Evolutionary conservation across 1,284 basidiomycete species (phyloP).

Genomic region (Ganoderma boninense): DNA sequence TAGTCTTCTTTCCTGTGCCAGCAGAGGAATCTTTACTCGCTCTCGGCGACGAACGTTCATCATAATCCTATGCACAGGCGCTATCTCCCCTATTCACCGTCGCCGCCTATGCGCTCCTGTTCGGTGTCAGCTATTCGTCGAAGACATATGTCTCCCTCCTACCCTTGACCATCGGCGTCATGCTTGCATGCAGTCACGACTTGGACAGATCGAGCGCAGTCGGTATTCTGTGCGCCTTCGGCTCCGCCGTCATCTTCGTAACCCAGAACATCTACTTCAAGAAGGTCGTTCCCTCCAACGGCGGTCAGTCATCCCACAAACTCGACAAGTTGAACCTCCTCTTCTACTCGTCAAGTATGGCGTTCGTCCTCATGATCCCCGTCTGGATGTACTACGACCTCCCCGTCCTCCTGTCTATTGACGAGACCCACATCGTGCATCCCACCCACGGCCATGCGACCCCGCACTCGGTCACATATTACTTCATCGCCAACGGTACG

Average conservation of each 20-base stretch:
- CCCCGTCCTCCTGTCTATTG: slow-evolving; percentile 62
- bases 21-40: background rate
- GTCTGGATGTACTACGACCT: slow-evolving; percentile 92
- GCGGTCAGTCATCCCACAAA: slow-evolving; percentile 67
- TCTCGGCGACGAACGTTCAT: background rate
- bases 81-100: slow-evolving; percentile 98
- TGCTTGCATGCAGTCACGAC: slow-evolving; percentile 97
- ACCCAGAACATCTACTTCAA: slow-evolving; percentile 99
- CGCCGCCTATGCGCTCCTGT: slow-evolving; percentile 91
- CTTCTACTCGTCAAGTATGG: slow-evolving; percentile 94
- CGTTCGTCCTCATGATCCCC: slow-evolving; percentile 94
- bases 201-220: slow-evolving; percentile 85
- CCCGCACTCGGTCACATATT: slow-evolving; percentile 70
- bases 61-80: slow-evolving; percentile 62
- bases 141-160: slow-evolving; percentile 95
- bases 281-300: slow-evolving; percentile 88
- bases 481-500: slow-evolving; percentile 92
- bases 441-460: slow-evolving; percentile 50
- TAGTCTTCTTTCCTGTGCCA: slow-evolving; percentile 34
- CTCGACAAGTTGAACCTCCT: slow-evolving; percentile 98
- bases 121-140: slow-evolving; percentile 91
- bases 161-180: slow-evolving; percentile 94
- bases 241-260: slow-evolving; percentile 95
- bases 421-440: slow-evolving; percentile 53
- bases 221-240: slow-evolving; percentile 91